phyloP scores from a whole-genome alignment of 2,329 filamentous ascomycete species.

The Fusarium aywerte region DNA sequence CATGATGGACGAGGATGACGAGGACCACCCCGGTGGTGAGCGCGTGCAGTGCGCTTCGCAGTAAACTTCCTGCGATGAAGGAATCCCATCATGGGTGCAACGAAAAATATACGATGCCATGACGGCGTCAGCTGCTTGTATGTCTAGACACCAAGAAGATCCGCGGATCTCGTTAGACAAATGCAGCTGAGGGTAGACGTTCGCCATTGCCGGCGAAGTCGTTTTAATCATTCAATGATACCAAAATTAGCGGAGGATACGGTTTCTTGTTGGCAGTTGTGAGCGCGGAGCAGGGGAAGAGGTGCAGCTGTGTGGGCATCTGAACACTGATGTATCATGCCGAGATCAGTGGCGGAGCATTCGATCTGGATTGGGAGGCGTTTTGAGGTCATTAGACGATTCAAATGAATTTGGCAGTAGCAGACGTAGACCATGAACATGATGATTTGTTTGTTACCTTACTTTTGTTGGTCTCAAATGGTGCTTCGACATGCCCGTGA shows the following conservation, averaged over 20 bases:
- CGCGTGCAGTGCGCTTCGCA: constrained; percentile 89
- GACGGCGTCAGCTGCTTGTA: constrained; percentile 29
- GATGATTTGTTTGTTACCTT: constrained; percentile 45
- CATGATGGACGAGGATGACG: constrained; percentile 78
- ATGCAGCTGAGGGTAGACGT: constrained; percentile 36
- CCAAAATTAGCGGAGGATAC: constrained; percentile 39
- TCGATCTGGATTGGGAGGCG: constrained; percentile 51
- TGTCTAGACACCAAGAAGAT: constrained; percentile 13
- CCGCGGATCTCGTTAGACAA: constrained; percentile 7
- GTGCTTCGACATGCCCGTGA: not conserved
- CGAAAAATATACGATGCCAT: constrained; percentile 31
- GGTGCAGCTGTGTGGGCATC: constrained; percentile 28
- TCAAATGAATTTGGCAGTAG: constrained; percentile 51
- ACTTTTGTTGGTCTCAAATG: not conserved
- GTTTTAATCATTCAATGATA: constrained; percentile 47
- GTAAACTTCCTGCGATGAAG: constrained; percentile 61
- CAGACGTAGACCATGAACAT: constrained; percentile 50
- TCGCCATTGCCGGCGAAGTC: constrained; percentile 30
- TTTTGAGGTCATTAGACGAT: constrained; percentile 55
- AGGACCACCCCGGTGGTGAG: constrained; percentile 79
- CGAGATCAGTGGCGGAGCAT: constrained; percentile 44
- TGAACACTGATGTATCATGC: constrained; percentile 38
- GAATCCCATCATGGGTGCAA: constrained; percentile 19
- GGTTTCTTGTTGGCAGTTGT: constrained; percentile 16
- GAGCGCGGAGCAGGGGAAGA: constrained; percentile 14